Conservation (phyloP, 768 basidiomycete species). For the Tulasnella sp. region DNA sequence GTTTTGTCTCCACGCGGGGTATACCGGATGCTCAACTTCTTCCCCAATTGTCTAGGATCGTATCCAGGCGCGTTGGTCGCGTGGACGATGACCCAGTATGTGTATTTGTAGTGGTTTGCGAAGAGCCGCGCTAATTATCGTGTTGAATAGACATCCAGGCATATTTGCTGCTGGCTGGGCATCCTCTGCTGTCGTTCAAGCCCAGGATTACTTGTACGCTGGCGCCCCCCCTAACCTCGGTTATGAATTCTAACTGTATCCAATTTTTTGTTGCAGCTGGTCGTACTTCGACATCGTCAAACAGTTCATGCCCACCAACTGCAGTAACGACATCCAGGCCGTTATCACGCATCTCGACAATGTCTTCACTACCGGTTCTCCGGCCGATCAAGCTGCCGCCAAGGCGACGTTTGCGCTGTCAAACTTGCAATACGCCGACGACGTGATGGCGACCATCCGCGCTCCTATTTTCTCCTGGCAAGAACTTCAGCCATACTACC, state of each 20-base stretch:
- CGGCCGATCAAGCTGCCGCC: background rate
- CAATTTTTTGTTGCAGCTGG: background rate
- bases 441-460: conserved; percentile 22
- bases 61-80: conserved; percentile 16
- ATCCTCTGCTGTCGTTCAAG: conserved; percentile 21
- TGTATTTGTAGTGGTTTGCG: background rate
- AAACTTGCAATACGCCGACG: conserved; percentile 17
- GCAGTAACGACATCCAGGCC: conserved; percentile 13
- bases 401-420: conserved; percentile 14
- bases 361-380: conserved; percentile 15
- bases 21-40: background rate
- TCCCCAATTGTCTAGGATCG: background rate
- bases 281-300: conserved; percentile 22
- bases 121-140: too few species aligned
- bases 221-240: background rate
- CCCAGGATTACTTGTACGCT: conserved; percentile 17
- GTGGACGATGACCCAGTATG: conserved; percentile 18
- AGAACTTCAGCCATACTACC: conserved; percentile 22
- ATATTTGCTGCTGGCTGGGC: conserved; percentile 23
- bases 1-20: background rate
- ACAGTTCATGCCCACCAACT: conserved; percentile 21
- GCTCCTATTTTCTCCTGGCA: conserved; percentile 20
- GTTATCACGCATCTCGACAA: conserved; percentile 15
- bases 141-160: background rate
- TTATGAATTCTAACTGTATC: background rate